Conservation (phyloP, 352 stramenopile genomes). For the Globisporangium echinulatum region DNA sequence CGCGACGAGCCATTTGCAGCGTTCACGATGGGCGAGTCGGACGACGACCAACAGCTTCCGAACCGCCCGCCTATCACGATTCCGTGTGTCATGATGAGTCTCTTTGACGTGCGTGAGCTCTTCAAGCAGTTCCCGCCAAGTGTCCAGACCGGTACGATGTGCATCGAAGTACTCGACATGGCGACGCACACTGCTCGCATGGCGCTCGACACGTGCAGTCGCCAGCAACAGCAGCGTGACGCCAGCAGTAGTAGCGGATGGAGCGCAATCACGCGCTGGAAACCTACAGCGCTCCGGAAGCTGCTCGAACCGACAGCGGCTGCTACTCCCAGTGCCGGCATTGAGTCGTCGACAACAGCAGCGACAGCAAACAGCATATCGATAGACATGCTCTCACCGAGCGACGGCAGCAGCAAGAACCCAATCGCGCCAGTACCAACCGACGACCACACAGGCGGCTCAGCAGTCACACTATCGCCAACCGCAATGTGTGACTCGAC, state of each 20-base stretch:
- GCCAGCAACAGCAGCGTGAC: slow-evolving; percentile 12
- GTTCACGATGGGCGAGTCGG: slow-evolving; percentile 50
- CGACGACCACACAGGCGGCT: background rate
- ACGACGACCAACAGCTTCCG: slow-evolving; percentile 7
- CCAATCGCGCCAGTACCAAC: background rate
- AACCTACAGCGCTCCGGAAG: too few relatives aligned
- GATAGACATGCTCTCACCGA: background rate
- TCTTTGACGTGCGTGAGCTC: slow-evolving; percentile 45
- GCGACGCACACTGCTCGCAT: slow-evolving; percentile 1
- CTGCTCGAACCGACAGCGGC: too few relatives aligned
- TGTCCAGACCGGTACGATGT: slow-evolving; percentile 31
- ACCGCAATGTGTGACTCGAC: background rate
- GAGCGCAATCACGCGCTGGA: slow-evolving; percentile 4
- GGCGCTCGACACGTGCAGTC: slow-evolving; percentile 14
- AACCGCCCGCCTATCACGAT: slow-evolving; percentile 22
- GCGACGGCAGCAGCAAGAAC: background rate
- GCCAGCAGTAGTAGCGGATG: background rate
- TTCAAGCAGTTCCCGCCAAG: slow-evolving; percentile 60
- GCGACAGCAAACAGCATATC: background rate
- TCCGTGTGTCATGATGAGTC: slow-evolving; percentile 66
- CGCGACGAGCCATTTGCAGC: slow-evolving; percentile 41
- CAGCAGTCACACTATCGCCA: background rate
- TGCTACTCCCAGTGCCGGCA: slow-evolving; percentile 8
- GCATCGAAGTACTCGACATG: slow-evolving; percentile 38
- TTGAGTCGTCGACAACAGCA: slow-evolving; percentile 19